A percentile compares a stretch with the other conserved stretches of the same genome.
Evolutionary conservation across 2,329 filamentous ascomycete species (phyloP).

Genomic region (Aureobasidium leucospermi): DNA sequence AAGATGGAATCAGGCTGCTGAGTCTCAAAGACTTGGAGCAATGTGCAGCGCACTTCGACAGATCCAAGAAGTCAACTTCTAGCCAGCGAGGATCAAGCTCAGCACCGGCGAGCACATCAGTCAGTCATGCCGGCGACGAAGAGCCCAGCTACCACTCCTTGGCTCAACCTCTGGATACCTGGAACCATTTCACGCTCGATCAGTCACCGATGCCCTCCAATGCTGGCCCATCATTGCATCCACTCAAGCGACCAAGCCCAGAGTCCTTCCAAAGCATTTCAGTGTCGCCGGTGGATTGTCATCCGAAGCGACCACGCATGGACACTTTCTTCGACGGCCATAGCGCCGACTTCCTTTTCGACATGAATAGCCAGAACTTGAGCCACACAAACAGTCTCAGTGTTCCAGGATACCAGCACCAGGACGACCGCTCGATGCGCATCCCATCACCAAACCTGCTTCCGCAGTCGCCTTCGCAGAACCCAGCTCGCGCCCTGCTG

Average conservation of each 20-base stretch:
- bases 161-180: not conserved
- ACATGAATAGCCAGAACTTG: not conserved
- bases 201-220: not conserved
- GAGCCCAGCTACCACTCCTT: not conserved
- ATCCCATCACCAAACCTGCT: not conserved
- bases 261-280: not conserved
- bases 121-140: not conserved
- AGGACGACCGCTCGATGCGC: not conserved
- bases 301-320: not conserved
- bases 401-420: not conserved
- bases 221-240: not conserved
- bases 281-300: not conserved
- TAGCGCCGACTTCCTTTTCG: not conserved
- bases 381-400: not conserved
- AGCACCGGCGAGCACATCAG: not conserved
- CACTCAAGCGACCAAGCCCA: slow-evolving; percentile 1
- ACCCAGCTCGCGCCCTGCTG: not conserved
- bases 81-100: not conserved
- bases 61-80: not conserved
- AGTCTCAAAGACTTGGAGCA: slow-evolving; percentile 5
- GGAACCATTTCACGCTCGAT: not conserved
- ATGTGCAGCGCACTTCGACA: not conserved
- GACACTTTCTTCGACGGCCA: not conserved
- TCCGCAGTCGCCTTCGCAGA: not conserved
- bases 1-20: not conserved